Evolutionary conservation across 1,284 basidiomycete species (phyloP).

Genomic region (Grifola frondosa): DNA sequence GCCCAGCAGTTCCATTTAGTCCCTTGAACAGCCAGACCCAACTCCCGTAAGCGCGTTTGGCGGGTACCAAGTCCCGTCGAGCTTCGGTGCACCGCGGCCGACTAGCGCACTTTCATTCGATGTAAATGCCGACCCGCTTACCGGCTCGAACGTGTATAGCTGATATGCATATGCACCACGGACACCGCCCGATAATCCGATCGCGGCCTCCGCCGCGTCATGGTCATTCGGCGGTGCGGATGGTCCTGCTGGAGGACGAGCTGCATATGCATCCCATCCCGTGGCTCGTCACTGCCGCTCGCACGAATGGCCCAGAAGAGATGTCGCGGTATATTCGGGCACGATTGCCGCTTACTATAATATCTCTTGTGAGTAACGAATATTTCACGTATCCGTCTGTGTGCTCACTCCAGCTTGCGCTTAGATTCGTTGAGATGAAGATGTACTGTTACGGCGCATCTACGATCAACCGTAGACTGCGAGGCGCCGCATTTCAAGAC

Average conservation of each 20-base stretch:
- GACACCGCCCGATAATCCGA: constrained; percentile 23
- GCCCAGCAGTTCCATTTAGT: constrained; percentile 27
- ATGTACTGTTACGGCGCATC: constrained; percentile 76
- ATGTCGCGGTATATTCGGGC: too few relatives aligned
- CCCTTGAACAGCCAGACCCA: constrained; percentile 17
- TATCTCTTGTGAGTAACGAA: constrained; percentile 76
- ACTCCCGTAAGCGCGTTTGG: constrained; percentile 17
- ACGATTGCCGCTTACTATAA: constrained; percentile 97
- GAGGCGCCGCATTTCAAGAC: constrained; percentile 98
- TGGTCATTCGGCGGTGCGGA: constrained; percentile 62
- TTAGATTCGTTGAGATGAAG: constrained; percentile 91
- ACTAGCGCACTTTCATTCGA: constrained; percentile 15
- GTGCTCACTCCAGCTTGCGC: constrained; percentile 10
- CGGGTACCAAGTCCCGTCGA: constrained; percentile 8
- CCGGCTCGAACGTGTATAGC: constrained; percentile 14
- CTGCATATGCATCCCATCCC: too few relatives aligned
- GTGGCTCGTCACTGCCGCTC: too few relatives aligned
- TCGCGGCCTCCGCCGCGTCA: constrained; percentile 28
- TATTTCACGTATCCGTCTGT: neutral
- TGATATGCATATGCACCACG: constrained; percentile 18
- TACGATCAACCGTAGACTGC: constrained; percentile 88
- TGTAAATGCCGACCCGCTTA: too few relatives aligned
- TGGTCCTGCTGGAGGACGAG: too few relatives aligned
- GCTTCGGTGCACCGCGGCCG: constrained; percentile 11
- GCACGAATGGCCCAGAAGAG: too few relatives aligned